Evolutionary conservation across 2,329 filamentous ascomycete genomes (phyloP).

Genomic region (Cytospora mali): DNA sequence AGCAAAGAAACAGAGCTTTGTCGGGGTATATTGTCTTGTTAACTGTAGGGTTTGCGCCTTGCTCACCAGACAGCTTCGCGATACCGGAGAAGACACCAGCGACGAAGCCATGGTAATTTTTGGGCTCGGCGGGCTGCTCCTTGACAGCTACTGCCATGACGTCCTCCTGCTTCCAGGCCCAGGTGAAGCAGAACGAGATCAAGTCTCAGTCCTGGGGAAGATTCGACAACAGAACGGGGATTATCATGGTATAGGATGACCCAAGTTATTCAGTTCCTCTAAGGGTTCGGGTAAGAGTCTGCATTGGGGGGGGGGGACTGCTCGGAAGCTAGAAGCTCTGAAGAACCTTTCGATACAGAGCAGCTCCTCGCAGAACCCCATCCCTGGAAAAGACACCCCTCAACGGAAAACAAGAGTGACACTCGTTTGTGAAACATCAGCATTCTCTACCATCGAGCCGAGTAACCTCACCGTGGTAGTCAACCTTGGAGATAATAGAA

Average conservation of each 20-base stretch:
- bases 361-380: background rate
- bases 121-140: conserved; percentile 39
- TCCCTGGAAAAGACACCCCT: background rate
- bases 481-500: background rate
- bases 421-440: background rate
- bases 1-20: background rate
- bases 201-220: background rate
- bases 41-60: background rate
- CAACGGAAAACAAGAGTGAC: background rate
- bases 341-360: background rate
- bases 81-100: conserved; percentile 95
- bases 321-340: background rate
- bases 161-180: conserved; percentile 6
- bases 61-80: conserved; percentile 79
- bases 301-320: too few relatives aligned
- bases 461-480: background rate
- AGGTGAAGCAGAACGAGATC: background rate
- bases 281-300: background rate
- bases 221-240: background rate
- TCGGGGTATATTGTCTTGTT: background rate
- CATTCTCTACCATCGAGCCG: background rate
- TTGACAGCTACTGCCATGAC: conserved; percentile 24
- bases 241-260: background rate
- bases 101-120: conserved; percentile 92
- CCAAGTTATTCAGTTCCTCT: too few relatives aligned